phyloP scores from a whole-genome alignment of 768 basidiomycete genomes.

The Collybiopsis luxurians region DNA sequence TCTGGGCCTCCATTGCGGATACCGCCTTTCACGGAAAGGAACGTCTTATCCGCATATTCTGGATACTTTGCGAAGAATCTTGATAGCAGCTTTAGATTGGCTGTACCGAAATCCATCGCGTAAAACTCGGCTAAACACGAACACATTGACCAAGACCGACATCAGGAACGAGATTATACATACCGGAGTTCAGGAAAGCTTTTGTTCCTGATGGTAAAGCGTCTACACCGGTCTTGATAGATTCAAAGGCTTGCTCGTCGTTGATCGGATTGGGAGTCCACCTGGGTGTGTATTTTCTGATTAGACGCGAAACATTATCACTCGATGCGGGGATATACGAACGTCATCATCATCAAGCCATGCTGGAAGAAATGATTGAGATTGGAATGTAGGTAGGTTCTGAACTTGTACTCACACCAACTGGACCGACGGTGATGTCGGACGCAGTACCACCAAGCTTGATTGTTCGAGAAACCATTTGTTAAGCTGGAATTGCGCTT shows the following conservation, averaged over 20 bases:
- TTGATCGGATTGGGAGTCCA: slow-evolving; percentile 44
- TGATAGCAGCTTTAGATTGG: slow-evolving; percentile 46
- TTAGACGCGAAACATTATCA: slow-evolving; percentile 25
- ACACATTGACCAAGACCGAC: no score
- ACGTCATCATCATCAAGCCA: slow-evolving; percentile 62
- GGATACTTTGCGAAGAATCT: slow-evolving; percentile 46
- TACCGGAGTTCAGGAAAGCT: slow-evolving; percentile 42
- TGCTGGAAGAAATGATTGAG: slow-evolving; percentile 19
- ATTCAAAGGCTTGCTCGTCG: slow-evolving; percentile 59
- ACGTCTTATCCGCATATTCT: slow-evolving; percentile 30
- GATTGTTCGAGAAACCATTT: slow-evolving; percentile 27
- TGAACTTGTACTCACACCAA: slow-evolving; percentile 31
- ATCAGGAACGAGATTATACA: no score
- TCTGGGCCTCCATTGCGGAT: slow-evolving; percentile 19
- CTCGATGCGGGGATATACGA: slow-evolving; percentile 10
- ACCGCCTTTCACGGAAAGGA: slow-evolving; percentile 30
- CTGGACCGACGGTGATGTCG: slow-evolving; percentile 31
- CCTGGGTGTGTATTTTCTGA: slow-evolving; percentile 25
- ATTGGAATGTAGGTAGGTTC: neutral
- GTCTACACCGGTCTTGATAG: slow-evolving; percentile 54
- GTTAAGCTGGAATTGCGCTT: neutral
- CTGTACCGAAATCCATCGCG: slow-evolving; percentile 34
- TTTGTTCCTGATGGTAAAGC: slow-evolving; percentile 41
- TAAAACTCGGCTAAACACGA: slow-evolving; percentile 54
- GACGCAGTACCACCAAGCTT: slow-evolving; percentile 38